Evolutionary conservation across 2,329 filamentous ascomycete species (phyloP).

Genomic region (Cladosporium cucumerinum): DNA sequence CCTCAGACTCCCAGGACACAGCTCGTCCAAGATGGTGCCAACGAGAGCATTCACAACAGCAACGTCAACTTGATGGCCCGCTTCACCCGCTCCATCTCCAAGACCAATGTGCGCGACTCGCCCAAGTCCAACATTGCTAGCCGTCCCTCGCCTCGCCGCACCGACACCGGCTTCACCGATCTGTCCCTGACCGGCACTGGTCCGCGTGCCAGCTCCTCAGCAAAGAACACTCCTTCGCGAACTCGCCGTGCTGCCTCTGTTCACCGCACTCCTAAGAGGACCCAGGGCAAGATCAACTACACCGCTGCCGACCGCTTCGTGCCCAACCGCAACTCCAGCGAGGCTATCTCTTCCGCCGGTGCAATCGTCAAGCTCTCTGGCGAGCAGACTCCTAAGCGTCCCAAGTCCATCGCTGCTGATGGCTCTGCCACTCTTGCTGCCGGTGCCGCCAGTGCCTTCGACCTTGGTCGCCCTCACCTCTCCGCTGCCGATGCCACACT

Average conservation of each 20-base stretch:
- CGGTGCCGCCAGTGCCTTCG: slow-evolving; percentile 65
- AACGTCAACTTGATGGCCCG: slow-evolving; percentile 75
- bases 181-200: slow-evolving; percentile 87
- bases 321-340: slow-evolving; percentile 86
- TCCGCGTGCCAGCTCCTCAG: slow-evolving; percentile 38
- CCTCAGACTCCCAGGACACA: slow-evolving; percentile 68
- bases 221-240: slow-evolving; percentile 45
- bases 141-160: slow-evolving; percentile 71
- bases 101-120: slow-evolving; percentile 72
- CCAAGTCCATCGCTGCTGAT: slow-evolving; percentile 68
- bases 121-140: slow-evolving; percentile 95
- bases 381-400: slow-evolving; percentile 59
- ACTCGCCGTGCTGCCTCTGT: slow-evolving; percentile 38
- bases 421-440: slow-evolving; percentile 69
- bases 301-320: slow-evolving; percentile 82
- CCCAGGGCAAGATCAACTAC: slow-evolving; percentile 65
- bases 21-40: slow-evolving; percentile 47
- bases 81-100: slow-evolving; percentile 67
- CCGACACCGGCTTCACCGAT: slow-evolving; percentile 90
- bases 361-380: slow-evolving; percentile 75
- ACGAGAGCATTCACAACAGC: slow-evolving; percentile 70
- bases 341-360: slow-evolving; percentile 68
- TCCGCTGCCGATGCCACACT: slow-evolving; percentile 60
- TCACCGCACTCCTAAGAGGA: slow-evolving; percentile 39
- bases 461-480: slow-evolving; percentile 57